Conservation (phyloP, 1,139 yeast genomes). For the Geotrichum candidum region DNA sequence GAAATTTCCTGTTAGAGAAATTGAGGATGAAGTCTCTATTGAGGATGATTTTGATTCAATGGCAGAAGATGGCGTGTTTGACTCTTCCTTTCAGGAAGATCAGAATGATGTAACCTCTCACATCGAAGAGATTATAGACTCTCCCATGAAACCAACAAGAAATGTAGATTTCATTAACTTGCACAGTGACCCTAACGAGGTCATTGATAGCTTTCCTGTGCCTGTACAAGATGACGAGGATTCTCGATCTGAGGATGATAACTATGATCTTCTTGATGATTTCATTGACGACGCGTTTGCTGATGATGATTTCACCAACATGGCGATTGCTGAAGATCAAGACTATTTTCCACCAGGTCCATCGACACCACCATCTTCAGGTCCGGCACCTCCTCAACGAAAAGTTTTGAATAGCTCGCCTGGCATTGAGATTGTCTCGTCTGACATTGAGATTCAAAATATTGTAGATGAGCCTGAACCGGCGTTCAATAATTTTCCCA, state of each 20-base stretch:
- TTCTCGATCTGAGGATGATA: not conserved
- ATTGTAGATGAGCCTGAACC: not conserved
- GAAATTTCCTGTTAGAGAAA: not conserved
- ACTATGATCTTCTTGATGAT: not conserved
- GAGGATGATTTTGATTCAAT: not conserved
- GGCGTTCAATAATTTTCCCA: conserved; percentile 4
- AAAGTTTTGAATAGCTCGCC: not conserved
- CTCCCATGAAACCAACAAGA: not conserved
- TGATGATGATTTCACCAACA: not conserved
- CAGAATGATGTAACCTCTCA: not conserved
- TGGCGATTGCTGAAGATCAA: not conserved
- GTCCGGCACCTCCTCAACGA: not conserved
- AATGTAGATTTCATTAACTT: not conserved
- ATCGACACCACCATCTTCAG: not conserved
- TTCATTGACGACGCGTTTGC: not conserved
- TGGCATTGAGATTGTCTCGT: conserved; percentile 9
- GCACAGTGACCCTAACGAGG: not conserved
- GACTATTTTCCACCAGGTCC: not conserved
- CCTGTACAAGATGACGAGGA: not conserved
- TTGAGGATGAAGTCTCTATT: not conserved
- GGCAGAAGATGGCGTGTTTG: not conserved
- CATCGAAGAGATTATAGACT: not conserved
- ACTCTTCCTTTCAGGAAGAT: not conserved
- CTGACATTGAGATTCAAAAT: conserved; percentile 2
- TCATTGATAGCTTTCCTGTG: not conserved